A percentile compares a stretch with the other conserved stretches of the same genome.
Evolutionary conservation across 2,329 filamentous ascomycete genomes (phyloP).

Genomic region (Colletotrichum viniferum): DNA sequence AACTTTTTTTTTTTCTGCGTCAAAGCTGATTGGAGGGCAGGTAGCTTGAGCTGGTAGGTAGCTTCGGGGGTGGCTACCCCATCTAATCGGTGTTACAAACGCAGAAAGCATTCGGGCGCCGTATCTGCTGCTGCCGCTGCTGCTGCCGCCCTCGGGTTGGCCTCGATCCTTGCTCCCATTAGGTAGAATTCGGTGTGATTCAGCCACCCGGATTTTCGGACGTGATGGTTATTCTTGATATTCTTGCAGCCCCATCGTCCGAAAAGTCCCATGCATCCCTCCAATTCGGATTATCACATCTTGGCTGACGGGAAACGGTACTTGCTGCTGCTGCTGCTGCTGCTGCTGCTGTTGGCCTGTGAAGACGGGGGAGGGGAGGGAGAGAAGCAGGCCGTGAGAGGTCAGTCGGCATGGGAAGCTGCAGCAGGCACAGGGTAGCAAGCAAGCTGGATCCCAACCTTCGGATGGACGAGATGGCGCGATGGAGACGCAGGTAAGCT

Average conservation of each 20-base stretch:
- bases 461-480: neutral
- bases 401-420: neutral
- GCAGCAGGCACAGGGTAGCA: neutral
- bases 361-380: neutral
- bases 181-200: neutral
- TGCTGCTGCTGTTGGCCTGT: neutral
- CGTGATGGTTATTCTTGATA: neutral
- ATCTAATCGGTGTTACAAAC: neutral
- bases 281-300: neutral
- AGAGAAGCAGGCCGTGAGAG: neutral
- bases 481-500: conserved; percentile 4
- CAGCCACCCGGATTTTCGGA: neutral
- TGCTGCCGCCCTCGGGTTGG: neutral
- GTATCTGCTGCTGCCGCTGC: neutral
- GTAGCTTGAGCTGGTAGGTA: neutral
- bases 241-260: neutral
- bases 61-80: neutral
- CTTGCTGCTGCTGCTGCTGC: neutral
- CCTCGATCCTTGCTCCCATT: neutral
- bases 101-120: neutral
- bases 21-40: neutral
- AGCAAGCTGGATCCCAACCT: neutral
- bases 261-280: neutral
- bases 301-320: neutral
- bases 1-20: neutral